Percentiles rank a stretch among this genome's conserved stretches.
phyloP scores from a whole-genome alignment of 2,329 filamentous ascomycete genomes.

The Aspergillus flavus region DNA sequence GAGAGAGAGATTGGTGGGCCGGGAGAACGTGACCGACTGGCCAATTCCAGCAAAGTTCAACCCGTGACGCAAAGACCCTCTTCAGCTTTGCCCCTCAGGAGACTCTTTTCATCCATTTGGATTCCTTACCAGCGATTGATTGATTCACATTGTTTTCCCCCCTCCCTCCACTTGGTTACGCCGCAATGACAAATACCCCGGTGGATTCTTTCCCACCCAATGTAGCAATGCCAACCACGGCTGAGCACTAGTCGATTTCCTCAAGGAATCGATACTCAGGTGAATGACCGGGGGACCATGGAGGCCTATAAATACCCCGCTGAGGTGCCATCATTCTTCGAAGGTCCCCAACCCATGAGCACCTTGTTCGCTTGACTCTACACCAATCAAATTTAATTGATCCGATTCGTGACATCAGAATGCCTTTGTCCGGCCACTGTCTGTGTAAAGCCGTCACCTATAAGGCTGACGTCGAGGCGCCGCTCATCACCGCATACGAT shows the following conservation, averaged over 20 bases:
- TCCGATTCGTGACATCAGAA: constrained; percentile 41
- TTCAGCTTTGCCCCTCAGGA: background rate
- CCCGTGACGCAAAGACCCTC: constrained; percentile 6
- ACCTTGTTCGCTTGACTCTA: constrained; percentile 27
- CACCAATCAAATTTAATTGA: constrained; percentile 51
- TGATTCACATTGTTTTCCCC: background rate
- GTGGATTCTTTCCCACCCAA: constrained; percentile 36
- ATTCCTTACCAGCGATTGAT: background rate
- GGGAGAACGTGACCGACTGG: background rate
- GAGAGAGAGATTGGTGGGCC: background rate
- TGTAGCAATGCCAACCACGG: background rate
- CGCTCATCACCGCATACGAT: constrained; percentile 61
- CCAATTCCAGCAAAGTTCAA: background rate
- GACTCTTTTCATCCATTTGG: background rate
- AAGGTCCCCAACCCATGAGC: constrained; percentile 29
- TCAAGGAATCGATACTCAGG: background rate
- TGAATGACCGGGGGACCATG: background rate
- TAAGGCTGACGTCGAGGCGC: constrained; percentile 52
- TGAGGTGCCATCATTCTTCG: constrained; percentile 15
- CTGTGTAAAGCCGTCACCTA: constrained; percentile 74
- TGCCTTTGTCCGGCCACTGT: constrained; percentile 70
- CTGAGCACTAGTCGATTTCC: background rate
- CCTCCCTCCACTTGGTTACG: constrained; percentile 5
- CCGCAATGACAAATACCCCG: constrained; percentile 24
- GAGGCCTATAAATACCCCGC: constrained; percentile 26